phyloP scores from a whole-genome alignment of 2,329 filamentous ascomycete species.

The Metarhizium anisopliae region DNA sequence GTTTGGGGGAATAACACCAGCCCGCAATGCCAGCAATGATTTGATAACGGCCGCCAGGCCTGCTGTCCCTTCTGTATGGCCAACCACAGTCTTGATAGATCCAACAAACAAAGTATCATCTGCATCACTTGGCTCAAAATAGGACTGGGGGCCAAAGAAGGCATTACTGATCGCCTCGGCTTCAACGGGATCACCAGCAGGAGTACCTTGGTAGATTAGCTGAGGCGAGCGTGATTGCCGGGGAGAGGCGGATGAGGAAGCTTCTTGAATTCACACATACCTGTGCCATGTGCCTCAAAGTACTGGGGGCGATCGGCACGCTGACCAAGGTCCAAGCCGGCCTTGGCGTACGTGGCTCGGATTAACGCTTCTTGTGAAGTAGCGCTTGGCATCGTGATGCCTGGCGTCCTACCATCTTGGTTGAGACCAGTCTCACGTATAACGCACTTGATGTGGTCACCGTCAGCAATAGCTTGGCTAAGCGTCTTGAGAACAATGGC shows the following conservation, averaged over 20 bases:
- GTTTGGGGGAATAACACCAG: conserved; percentile 20
- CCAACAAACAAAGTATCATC: conserved; percentile 13
- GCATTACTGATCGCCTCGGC: conserved; percentile 27
- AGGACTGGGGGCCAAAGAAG: conserved; percentile 20
- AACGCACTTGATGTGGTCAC: conserved; percentile 27
- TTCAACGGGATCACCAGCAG: conserved; percentile 16
- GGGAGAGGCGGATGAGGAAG: background rate
- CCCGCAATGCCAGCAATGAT: conserved; percentile 9
- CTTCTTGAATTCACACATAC: conserved; percentile 17
- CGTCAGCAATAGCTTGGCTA: conserved; percentile 30
- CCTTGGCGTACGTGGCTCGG: conserved; percentile 15
- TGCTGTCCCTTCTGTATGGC: conserved; percentile 16
- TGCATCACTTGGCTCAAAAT: background rate
- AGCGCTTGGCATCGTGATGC: conserved; percentile 23
- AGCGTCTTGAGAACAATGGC: conserved; percentile 36
- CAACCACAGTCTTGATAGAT: conserved; percentile 19
- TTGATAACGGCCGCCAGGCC: conserved; percentile 17
- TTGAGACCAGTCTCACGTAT: conserved; percentile 27
- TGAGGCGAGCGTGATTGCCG: background rate
- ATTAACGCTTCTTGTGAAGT: conserved; percentile 17
- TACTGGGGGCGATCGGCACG: conserved; percentile 13
- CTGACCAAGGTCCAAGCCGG: conserved; percentile 17
- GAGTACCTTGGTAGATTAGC: background rate
- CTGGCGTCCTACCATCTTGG: conserved; percentile 31
- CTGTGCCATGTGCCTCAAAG: conserved; percentile 30